Evolutionary conservation across 2,329 filamentous ascomycete species (phyloP).

Genomic region (Sarocladiaceae sp.): DNA sequence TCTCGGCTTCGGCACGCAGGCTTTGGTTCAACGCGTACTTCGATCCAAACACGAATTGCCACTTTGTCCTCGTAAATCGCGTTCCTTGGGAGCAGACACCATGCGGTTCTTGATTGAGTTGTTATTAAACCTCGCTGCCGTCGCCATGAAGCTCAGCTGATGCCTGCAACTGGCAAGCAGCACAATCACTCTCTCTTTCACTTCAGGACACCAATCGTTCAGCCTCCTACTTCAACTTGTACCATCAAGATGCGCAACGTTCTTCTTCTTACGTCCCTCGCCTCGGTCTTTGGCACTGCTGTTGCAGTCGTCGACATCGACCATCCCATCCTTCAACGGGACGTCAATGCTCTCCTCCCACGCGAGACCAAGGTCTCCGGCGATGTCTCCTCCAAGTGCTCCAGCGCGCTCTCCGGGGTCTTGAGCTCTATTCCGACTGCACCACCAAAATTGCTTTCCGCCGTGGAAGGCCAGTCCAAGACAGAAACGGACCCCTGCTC

Average conservation of each 20-base stretch:
- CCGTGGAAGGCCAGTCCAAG: not conserved
- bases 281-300: not conserved
- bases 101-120: no score
- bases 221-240: no score
- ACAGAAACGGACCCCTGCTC: slow-evolving; percentile 24
- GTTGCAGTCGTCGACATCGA: not conserved
- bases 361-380: not conserved
- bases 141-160: no score
- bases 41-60: no score
- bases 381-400: not conserved
- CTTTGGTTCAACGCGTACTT: no score
- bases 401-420: not conserved
- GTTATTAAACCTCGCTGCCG: no score
- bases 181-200: no score
- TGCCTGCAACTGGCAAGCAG: no score
- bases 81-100: no score
- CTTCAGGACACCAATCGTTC: no score
- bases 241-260: not conserved
- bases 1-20: no score
- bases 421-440: not conserved
- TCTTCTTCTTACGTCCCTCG: not conserved
- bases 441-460: not conserved
- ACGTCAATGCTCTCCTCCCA: not conserved
- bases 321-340: not conserved
- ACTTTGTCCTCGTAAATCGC: no score